Evolutionary conservation across 352 stramenopile species (phyloP), one percentile per base, ranked within the genome.

Genomic region (Paralagenidium karlingii): DNA sequence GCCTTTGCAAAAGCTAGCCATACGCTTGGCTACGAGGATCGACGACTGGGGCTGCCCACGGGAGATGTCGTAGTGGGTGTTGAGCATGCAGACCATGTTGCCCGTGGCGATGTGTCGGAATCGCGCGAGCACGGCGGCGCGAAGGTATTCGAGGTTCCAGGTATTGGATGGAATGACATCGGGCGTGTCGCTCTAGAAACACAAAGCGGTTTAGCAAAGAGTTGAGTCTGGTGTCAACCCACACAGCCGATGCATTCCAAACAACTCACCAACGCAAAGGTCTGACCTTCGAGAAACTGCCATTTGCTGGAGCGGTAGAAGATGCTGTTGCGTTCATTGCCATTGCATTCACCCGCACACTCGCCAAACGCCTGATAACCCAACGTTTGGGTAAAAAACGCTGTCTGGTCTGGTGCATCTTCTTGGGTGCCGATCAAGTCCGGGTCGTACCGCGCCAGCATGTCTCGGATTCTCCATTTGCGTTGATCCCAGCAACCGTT

Each of bases 351-450:
- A 30, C 68, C 70, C 0, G 69, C 65, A 40, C 74, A 87, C n/a
- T 83, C 63, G 18, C 74, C 74, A 10, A 67, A 56, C 19, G 45
- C 54, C 2, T 45, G 36, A 41, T 75, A 79, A 26, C 32, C 37
- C 40, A 84, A 58, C 2, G 60, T 34, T 11, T 49, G 33, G 36
- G 61, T 9, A 31, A 84, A 77, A 47, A 63, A 81, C 21, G 41
- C 18, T 25, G 62, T 75, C 48, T 84, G 70, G 24, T 75, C 55
- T 0, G 68, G 63, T 4, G 70, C 63, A 16, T 52, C 56, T 43
- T 84, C 70, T 47, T 84, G 70, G 0, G 55, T 79, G 16, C 68
- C 71, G 28, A 85, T 76, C 26, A 85, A 59, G 49, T 82, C 68
- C 2, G 71, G 68, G 25, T 54, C 5, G 56, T 82, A 70, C 13